Evolutionary conservation across 257 asterid genomes (phyloP), one percentile per base, ranked within the genome.

Genomic region (Fraxinus anomala): DNA sequence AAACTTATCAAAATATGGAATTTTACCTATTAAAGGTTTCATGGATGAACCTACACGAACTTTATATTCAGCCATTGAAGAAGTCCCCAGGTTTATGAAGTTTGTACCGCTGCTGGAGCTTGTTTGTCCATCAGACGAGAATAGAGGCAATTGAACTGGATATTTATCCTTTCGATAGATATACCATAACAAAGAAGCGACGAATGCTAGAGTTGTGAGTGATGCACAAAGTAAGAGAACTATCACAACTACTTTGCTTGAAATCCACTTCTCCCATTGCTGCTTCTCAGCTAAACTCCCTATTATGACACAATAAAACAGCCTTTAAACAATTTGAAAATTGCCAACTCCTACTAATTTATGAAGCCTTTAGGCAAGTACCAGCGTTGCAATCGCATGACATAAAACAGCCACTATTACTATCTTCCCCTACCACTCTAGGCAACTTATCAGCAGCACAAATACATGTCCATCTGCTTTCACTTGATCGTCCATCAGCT

Each of bases 351-450:
- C 17, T 21, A 70, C n/a, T 30, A 78, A 56, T 44, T 68, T 36
- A 65, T 47, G 73, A 71, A 72, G 79, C 8, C 61, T 75, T 17
- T 21, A 49, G 74, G 33, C 36, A 78, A 14, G 70, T 91, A 95
- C 99, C 99, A 9, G 95, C 88, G 31, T 81, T 79, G 75, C 99
- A 96, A 72, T 86, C 82, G 89, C 99, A 96, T 5, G 92, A 82
- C 6, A 89, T 77, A 81, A 92, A 96, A 87, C 98, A 96, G 85
- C 86, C 77, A 76, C 84, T 83, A 72, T 77, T 77, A 67, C 85
- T 85, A 74, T 77, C 82, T 80, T 80, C 89, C 59, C 87, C 71
- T 16, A 80, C 84, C 78, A 93, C 86, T 86, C 72, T 82, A 63
- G 99, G 99, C 76, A 96, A 82, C 34, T 88, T 89, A 82, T 89